Conservation (phyloP, 805 yeast species). For the Schwanniomyces polymorphus region DNA sequence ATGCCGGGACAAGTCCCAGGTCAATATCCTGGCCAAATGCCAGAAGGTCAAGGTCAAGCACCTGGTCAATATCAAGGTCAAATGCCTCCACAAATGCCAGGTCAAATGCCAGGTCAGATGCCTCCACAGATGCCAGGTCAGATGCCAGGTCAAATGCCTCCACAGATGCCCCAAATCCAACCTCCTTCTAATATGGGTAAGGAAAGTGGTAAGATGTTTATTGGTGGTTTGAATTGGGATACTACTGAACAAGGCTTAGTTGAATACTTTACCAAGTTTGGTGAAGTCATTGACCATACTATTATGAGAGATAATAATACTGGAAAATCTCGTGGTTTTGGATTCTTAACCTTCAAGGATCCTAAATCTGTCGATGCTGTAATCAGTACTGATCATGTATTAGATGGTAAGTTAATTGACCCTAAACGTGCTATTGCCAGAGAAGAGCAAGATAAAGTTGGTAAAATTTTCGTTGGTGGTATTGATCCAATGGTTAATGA, state of each 20-base stretch:
- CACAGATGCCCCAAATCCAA: conserved; percentile 12
- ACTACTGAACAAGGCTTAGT: conserved; percentile 86
- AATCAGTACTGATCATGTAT: conserved; percentile 77
- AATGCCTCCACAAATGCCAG: conserved; percentile 4
- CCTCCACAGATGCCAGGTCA: conserved; percentile 4
- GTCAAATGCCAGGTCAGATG: conserved; percentile 5
- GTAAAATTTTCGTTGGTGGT: conserved; percentile 97
- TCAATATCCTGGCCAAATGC: not conserved
- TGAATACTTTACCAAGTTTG: conserved; percentile 82
- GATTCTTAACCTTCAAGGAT: conserved; percentile 82
- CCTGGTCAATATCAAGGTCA: conserved; percentile 5
- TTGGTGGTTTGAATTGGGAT: conserved; percentile 98
- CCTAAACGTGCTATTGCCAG: conserved; percentile 97
- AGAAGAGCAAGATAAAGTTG: conserved; percentile 95
- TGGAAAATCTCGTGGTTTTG: conserved; percentile 94
- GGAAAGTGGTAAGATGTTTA: conserved; percentile 88
- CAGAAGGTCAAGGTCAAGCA: conserved; percentile 3
- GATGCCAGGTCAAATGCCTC: conserved; percentile 3
- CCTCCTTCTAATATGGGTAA: conserved; percentile 35
- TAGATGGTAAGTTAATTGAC: conserved; percentile 95
- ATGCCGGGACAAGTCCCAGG: not conserved
- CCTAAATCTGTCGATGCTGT: conserved; percentile 86
- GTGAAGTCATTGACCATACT: conserved; percentile 83
- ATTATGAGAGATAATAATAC: conserved; percentile 89
- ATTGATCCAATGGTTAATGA: conserved; percentile 93